phyloP scores from a whole-genome alignment of 2,329 filamentous ascomycete genomes.

The Aspergillus fischeri region DNA sequence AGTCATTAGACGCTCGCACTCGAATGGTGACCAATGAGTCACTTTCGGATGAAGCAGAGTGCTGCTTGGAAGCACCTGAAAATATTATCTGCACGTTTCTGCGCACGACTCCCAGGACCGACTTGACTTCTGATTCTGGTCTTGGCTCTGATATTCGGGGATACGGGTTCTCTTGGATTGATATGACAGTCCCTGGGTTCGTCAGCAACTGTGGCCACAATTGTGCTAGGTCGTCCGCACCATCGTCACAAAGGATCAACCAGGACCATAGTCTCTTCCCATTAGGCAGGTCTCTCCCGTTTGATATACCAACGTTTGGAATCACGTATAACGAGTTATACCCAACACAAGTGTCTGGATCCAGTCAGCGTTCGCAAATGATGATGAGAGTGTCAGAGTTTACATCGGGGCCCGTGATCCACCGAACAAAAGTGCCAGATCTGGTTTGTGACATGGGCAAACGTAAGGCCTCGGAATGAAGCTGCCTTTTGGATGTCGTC shows the following conservation, averaged over 20 bases:
- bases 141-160: constrained; percentile 40
- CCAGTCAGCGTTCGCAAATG: constrained; percentile 4
- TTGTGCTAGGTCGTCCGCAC: constrained; percentile 31
- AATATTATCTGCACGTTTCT: constrained; percentile 60
- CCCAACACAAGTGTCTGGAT: constrained; percentile 62
- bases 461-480: constrained; percentile 39
- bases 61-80: constrained; percentile 55
- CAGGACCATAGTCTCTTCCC: constrained; percentile 64
- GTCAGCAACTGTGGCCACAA: constrained; percentile 3
- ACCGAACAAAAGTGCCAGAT: constrained; percentile 74
- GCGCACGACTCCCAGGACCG: constrained; percentile 40
- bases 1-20: constrained; percentile 36
- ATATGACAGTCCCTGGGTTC: constrained; percentile 60
- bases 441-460: constrained; percentile 60
- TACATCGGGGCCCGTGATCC: constrained; percentile 64
- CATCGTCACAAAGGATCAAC: constrained; percentile 64
- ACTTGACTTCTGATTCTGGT: constrained; percentile 22
- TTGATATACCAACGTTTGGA: constrained; percentile 44
- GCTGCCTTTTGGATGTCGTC: constrained; percentile 19
- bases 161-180: constrained; percentile 61
- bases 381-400: constrained; percentile 16
- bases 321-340: constrained; percentile 56
- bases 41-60: constrained; percentile 43
- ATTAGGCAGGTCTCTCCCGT: constrained; percentile 38
- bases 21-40: constrained; percentile 48